Percentiles rank a stretch among this genome's conserved stretches.
Conservation (phyloP, 2,329 filamentous ascomycete genomes). For the Penicillium sp. region DNA sequence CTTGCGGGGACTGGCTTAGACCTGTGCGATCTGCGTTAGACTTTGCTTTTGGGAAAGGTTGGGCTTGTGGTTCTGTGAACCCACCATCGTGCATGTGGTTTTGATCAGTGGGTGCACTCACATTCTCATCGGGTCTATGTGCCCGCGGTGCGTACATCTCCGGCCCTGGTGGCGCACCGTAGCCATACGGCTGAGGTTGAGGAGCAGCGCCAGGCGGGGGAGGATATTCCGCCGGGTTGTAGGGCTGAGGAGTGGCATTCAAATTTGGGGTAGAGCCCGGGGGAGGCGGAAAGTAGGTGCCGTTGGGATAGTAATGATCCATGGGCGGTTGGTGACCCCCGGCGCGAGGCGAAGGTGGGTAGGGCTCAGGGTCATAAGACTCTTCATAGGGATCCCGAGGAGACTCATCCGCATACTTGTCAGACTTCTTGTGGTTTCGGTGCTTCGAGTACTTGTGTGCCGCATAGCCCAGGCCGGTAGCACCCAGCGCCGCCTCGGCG, state of each 20-base stretch:
- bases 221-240: slow-evolving; percentile 40
- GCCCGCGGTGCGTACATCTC: slow-evolving; percentile 38
- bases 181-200: slow-evolving; percentile 36
- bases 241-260: slow-evolving; percentile 24
- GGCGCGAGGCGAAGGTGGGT: slow-evolving; percentile 34
- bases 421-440: slow-evolving; percentile 52
- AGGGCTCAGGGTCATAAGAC: slow-evolving; percentile 36
- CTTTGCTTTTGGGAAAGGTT: too few species aligned
- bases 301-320: slow-evolving; percentile 39
- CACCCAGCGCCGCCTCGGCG: slow-evolving; percentile 53
- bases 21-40: too few species aligned
- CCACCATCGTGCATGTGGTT: slow-evolving; percentile 40
- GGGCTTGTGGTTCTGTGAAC: slow-evolving; percentile 28
- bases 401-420: slow-evolving; percentile 37
- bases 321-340: slow-evolving; percentile 28
- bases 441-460: slow-evolving; percentile 54
- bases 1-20: slow-evolving; percentile 18
- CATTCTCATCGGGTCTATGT: slow-evolving; percentile 46
- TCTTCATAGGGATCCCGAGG: slow-evolving; percentile 40
- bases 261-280: slow-evolving; percentile 30
- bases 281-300: slow-evolving; percentile 42
- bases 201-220: slow-evolving; percentile 38
- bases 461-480: slow-evolving; percentile 52
- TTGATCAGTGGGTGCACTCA: slow-evolving; percentile 43
- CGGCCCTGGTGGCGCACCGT: slow-evolving; percentile 31